phyloP scores from a whole-genome alignment of 1,284 basidiomycete genomes.

The Salmacisia buchloeana region DNA sequence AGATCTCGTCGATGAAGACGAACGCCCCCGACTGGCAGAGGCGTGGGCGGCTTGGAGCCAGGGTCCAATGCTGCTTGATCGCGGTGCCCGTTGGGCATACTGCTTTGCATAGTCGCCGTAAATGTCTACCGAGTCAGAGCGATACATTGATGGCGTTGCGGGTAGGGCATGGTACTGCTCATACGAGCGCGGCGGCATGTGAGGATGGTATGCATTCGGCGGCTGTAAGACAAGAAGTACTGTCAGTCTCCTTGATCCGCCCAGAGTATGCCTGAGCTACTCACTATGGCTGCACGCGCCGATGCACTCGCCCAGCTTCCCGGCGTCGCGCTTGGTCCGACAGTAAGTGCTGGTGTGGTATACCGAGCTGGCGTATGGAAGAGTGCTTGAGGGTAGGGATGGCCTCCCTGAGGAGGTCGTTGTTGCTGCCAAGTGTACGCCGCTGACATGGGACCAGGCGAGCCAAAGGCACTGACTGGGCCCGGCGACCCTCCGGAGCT shows the following conservation, averaged over 20 bases:
- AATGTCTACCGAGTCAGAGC: neutral
- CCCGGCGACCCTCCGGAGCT: neutral
- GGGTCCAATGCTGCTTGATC: conserved; percentile 1
- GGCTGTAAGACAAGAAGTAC: neutral
- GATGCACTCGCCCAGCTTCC: neutral
- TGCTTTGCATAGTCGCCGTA: neutral
- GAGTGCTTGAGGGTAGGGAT: neutral
- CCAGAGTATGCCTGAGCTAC: neutral
- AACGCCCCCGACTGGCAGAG: neutral
- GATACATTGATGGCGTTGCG: neutral
- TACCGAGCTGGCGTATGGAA: neutral
- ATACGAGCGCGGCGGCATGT: neutral
- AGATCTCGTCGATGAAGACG: neutral
- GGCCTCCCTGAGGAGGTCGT: neutral
- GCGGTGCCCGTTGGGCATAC: neutral
- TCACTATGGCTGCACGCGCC: neutral
- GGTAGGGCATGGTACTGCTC: neutral
- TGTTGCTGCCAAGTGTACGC: neutral
- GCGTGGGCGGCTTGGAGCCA: neutral
- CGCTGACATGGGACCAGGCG: neutral
- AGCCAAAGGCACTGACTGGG: neutral
- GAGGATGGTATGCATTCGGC: neutral
- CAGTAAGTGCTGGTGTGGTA: neutral
- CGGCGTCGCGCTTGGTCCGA: neutral
- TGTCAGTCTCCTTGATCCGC: neutral